These are phyloP conservation scores for Geotrichum reessii DNA, from an alignment of 1,139 yeast species.

Conservation along the genomic window DNA sequence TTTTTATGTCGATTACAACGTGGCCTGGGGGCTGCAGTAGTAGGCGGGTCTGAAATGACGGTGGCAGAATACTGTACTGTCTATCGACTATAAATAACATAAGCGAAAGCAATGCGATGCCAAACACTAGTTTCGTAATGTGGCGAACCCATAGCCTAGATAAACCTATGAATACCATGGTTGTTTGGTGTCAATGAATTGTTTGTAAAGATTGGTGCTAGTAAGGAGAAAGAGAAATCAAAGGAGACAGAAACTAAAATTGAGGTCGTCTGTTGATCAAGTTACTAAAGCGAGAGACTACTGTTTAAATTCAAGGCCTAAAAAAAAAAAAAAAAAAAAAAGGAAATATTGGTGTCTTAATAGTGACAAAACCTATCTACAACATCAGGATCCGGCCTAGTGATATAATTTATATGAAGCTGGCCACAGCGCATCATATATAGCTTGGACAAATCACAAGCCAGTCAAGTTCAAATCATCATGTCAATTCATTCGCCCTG, in stretches of 20 bases:
- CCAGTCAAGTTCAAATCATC: no score
- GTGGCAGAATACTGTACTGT: conserved; percentile 34
- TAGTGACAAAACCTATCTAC: no score
- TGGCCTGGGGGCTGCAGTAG: conserved; percentile 26
- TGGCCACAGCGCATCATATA: no score
- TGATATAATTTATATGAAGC: no score
- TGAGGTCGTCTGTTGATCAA: not conserved
- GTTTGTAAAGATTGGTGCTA: not conserved
- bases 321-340: no score
- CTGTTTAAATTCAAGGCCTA: no score
- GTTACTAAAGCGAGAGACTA: not conserved
- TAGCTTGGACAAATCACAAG: no score
- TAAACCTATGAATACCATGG: conserved; percentile 16
- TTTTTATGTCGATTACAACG: conserved; percentile 33
- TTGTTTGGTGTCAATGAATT: not conserved
- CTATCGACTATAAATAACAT: conserved; percentile 28
- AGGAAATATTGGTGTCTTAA: no score
- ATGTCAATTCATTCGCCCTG: no score
- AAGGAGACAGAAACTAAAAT: not conserved
- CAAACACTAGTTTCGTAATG: conserved; percentile 25
- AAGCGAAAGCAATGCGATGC: conserved; percentile 20
- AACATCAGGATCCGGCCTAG: no score
- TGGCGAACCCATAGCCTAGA: conserved; percentile 32
- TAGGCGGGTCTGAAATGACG: conserved; percentile 30
- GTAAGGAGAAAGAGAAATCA: not conserved